These are phyloP conservation scores for Neurospora sp. DNA, from an alignment of 495 filamentous ascomycete species.

Conservation along the genomic window DNA sequence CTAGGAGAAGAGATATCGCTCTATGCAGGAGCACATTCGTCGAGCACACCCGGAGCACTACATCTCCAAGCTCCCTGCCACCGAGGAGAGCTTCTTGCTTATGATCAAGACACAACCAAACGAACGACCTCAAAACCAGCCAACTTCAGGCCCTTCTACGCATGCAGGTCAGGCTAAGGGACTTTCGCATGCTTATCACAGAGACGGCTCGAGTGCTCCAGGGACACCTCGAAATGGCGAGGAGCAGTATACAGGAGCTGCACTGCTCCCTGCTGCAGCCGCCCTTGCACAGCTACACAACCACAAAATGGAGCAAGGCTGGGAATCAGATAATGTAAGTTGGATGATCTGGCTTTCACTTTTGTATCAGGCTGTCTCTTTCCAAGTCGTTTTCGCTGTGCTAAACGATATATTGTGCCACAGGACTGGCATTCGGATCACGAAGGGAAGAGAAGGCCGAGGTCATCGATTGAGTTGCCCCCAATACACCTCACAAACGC, in stretches of 20 bases:
- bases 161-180: constrained; percentile 24
- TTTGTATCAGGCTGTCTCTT: not conserved
- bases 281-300: constrained; percentile 77
- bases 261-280: constrained; percentile 61
- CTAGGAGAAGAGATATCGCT: constrained; percentile 95
- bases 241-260: constrained; percentile 54
- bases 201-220: constrained; percentile 59
- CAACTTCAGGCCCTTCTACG: constrained; percentile 10
- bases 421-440: constrained; percentile 67
- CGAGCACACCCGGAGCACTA: constrained; percentile 96
- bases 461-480: constrained; percentile 62
- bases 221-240: constrained; percentile 64
- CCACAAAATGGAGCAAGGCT: constrained; percentile 68
- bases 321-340: constrained; percentile 76
- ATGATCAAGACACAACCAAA: constrained; percentile 89
- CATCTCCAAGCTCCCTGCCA: constrained; percentile 96
- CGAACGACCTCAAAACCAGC: constrained; percentile 51
- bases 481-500: constrained; percentile 49
- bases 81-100: constrained; percentile 92
- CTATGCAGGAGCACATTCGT: constrained; percentile 99
- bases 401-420: constrained; percentile 12
- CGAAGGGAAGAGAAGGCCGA: constrained; percentile 44
- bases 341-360: not conserved
- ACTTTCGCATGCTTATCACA: constrained; percentile 40
- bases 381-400: constrained; percentile 2